phyloP scores from a whole-genome alignment of 345 rosid genomes.

The Acer yangbiense region DNA sequence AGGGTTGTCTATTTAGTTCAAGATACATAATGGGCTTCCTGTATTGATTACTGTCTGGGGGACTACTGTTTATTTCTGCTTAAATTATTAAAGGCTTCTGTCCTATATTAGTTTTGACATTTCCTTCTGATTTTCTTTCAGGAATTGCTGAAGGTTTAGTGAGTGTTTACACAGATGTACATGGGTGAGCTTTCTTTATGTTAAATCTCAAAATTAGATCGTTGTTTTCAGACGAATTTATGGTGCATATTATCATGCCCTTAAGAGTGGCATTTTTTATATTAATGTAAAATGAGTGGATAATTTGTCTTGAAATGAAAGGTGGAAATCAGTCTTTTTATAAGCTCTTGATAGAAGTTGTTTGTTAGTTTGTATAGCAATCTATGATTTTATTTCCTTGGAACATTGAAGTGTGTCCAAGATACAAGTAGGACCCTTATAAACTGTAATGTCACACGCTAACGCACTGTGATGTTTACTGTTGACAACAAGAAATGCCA shows the following conservation, averaged over 20 bases:
- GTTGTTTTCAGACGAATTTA: slow-evolving; percentile 11
- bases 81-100: not conserved
- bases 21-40: not conserved
- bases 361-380: slow-evolving; percentile 25
- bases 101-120: slow-evolving; percentile 14
- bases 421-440: slow-evolving; percentile 1
- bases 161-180: slow-evolving; percentile 11
- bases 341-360: not conserved
- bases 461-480: not conserved
- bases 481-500: not conserved
- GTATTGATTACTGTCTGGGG: not conserved
- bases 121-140: slow-evolving; percentile 25
- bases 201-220: not conserved
- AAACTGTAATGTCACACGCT: slow-evolving; percentile 3
- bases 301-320: slow-evolving; percentile 4
- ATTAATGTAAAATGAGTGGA: not conserved
- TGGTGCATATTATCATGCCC: slow-evolving; percentile 8
- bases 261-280: slow-evolving; percentile 11
- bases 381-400: slow-evolving; percentile 8
- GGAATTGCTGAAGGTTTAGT: slow-evolving; percentile 53
- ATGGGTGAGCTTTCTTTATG: slow-evolving; percentile 16
- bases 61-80: not conserved
- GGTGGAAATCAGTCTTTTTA: not conserved
- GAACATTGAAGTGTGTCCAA: slow-evolving; percentile 4
- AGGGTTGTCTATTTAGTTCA: not conserved